Percentiles rank a stretch among this genome's conserved stretches.
These are phyloP conservation scores for Graphilbum fragrans DNA, from an alignment of 2,329 filamentous ascomycete genomes.

Conservation along the genomic window DNA sequence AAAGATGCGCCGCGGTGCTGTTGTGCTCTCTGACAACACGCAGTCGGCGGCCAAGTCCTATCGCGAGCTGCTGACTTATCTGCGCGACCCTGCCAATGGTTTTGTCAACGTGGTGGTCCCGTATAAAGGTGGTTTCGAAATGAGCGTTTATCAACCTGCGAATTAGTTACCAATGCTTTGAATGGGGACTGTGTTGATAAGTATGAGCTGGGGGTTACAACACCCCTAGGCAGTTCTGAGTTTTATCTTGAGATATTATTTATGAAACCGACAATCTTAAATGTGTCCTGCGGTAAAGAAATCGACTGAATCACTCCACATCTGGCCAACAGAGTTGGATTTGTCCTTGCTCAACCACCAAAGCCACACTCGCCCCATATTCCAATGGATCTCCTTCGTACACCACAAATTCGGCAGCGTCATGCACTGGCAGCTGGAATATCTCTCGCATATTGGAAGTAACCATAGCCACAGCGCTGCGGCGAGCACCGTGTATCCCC, in stretches of 20 bases:
- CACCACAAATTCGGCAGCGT: not conserved
- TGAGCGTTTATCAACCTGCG: constrained; percentile 14
- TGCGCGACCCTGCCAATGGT: constrained; percentile 24
- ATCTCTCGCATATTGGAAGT: not conserved
- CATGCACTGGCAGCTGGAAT: not conserved
- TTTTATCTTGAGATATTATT: no score
- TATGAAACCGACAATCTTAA: no score
- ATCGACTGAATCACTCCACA: not conserved
- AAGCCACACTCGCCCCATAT: not conserved
- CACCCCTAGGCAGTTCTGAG: no score
- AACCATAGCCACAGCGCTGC: not conserved
- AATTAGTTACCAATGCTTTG: no score
- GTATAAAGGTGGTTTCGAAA: constrained; percentile 12
- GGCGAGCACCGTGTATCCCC: not conserved
- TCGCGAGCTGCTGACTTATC: constrained; percentile 24
- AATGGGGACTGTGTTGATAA: no score
- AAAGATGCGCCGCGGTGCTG: constrained; percentile 19
- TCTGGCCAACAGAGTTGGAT: not conserved
- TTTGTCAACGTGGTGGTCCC: constrained; percentile 20
- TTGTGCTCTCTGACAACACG: constrained; percentile 30
- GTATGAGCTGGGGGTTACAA: no score
- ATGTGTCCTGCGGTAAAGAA: no score
- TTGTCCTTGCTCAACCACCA: not conserved
- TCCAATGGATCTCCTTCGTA: not conserved
- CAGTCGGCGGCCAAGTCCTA: constrained; percentile 19